Evolutionary conservation across 2,329 filamentous ascomycete species (phyloP).

Genomic region (Alternaria conjuncta): DNA sequence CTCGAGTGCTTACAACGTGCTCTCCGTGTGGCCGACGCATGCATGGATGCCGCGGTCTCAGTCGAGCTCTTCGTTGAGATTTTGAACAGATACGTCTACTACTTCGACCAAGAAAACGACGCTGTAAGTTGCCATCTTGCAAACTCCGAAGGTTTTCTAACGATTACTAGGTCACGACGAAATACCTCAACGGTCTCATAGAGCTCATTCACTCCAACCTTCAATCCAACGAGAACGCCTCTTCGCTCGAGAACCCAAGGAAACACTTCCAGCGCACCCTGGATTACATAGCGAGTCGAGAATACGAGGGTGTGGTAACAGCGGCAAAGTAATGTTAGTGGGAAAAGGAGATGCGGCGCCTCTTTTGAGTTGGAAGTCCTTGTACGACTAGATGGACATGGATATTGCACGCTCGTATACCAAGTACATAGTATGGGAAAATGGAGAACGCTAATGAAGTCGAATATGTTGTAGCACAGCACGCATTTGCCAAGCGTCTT

Average conservation of each 20-base stretch:
- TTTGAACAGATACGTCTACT: slow-evolving; percentile 97
- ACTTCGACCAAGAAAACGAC: slow-evolving; percentile 99
- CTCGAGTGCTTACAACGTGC: slow-evolving; percentile 95
- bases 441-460: slow-evolving; percentile 10
- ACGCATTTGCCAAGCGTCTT: neutral
- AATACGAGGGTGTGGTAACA: slow-evolving; percentile 90
- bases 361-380: neutral
- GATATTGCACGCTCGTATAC: slow-evolving; percentile 7
- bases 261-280: slow-evolving; percentile 95
- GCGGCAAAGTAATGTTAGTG: slow-evolving; percentile 57
- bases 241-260: slow-evolving; percentile 84
- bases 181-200: slow-evolving; percentile 97
- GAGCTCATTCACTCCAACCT: slow-evolving; percentile 98
- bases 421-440: slow-evolving; percentile 16
- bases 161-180: slow-evolving; percentile 76
- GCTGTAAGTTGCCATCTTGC: slow-evolving; percentile 62
- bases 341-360: neutral
- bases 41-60: slow-evolving; percentile 97
- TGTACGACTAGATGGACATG: slow-evolving; percentile 16
- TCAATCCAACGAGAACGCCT: slow-evolving; percentile 81
- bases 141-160: slow-evolving; percentile 7
- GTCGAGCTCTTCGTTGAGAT: slow-evolving; percentile 99
- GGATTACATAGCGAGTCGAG: slow-evolving; percentile 88
- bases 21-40: slow-evolving; percentile 93
- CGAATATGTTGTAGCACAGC: neutral